Percentiles rank a stretch among this genome's conserved stretches.
phyloP scores from a whole-genome alignment of 768 basidiomycete genomes.

The Crepidotus variabilis region DNA sequence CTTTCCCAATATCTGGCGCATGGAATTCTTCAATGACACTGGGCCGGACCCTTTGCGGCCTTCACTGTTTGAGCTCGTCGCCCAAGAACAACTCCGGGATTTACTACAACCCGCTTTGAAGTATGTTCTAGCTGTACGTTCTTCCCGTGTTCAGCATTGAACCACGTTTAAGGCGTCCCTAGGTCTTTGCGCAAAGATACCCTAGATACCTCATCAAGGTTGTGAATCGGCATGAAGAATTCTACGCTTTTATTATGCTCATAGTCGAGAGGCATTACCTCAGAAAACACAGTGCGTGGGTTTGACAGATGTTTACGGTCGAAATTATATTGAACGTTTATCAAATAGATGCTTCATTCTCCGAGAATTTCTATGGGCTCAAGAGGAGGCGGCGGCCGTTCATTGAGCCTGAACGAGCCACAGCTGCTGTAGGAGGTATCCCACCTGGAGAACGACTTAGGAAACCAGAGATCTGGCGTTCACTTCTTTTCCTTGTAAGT shows the following conservation, averaged over 20 bases:
- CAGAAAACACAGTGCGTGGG: constrained; percentile 67
- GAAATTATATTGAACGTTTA: constrained; percentile 3
- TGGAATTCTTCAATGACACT: constrained; percentile 83
- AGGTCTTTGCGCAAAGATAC: constrained; percentile 95
- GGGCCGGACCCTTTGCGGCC: constrained; percentile 73
- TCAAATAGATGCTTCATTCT: constrained; percentile 78
- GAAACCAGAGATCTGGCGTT: constrained; percentile 65
- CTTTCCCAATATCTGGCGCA: constrained; percentile 21
- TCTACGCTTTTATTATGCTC: constrained; percentile 86
- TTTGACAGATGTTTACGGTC: not conserved
- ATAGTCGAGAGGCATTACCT: constrained; percentile 91
- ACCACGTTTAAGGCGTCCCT: not conserved
- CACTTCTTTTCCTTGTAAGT: constrained; percentile 77
- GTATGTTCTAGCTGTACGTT: constrained; percentile 79
- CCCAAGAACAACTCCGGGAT: constrained; percentile 90
- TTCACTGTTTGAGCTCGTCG: constrained; percentile 87
- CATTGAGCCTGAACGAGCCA: constrained; percentile 65
- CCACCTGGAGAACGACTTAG: constrained; percentile 65
- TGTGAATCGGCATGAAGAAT: constrained; percentile 94
- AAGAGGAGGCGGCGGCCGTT: constrained; percentile 73
- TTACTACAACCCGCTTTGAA: constrained; percentile 92
- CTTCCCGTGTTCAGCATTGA: not conserved
- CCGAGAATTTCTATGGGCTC: constrained; percentile 95
- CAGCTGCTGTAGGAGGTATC: constrained; percentile 63
- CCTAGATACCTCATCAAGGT: constrained; percentile 89